These are phyloP conservation scores for Rhododendron griersonianum DNA, from an alignment of 148 eudicot species.

Conservation along the genomic window DNA sequence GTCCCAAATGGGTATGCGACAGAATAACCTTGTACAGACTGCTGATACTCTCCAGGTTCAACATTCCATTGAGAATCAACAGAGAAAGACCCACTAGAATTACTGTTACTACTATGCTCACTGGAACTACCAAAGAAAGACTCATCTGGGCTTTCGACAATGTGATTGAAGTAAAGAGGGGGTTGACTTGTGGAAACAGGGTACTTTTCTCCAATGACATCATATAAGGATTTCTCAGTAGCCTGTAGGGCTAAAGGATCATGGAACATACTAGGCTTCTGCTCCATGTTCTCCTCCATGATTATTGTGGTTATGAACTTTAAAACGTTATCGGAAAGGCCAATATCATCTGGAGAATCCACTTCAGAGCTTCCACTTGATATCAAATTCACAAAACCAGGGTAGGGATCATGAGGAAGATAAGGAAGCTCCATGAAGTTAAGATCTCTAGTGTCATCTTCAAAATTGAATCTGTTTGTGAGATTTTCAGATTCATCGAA, in stretches of 20 bases:
- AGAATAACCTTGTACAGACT: slow-evolving; percentile 21
- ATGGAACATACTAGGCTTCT: slow-evolving; percentile 44
- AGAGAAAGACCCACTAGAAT: slow-evolving; percentile 24
- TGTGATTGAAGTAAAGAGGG: slow-evolving; percentile 23
- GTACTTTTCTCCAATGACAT: slow-evolving; percentile 34
- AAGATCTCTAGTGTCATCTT: slow-evolving; percentile 13
- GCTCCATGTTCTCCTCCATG: slow-evolving; percentile 46
- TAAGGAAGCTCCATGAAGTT: slow-evolving; percentile 21
- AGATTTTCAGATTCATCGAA: background rate
- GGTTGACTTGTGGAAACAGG: slow-evolving; percentile 31
- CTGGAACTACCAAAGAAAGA: slow-evolving; percentile 30
- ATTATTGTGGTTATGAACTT: slow-evolving; percentile 39
- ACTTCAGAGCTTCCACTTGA: background rate
- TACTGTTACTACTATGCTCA: slow-evolving; percentile 32
- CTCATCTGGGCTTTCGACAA: slow-evolving; percentile 42
- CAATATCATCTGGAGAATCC: slow-evolving; percentile 30
- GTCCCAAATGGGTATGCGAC: slow-evolving; percentile 20
- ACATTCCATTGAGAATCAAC: slow-evolving; percentile 29
- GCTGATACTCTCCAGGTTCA: slow-evolving; percentile 33
- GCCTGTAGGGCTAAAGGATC: slow-evolving; percentile 46
- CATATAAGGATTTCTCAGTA: slow-evolving; percentile 46
- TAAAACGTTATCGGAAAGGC: slow-evolving; percentile 26
- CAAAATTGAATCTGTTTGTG: background rate
- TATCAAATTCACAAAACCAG: background rate
- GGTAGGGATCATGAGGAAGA: slow-evolving; percentile 7